These are phyloP conservation scores for Geotrichum candidum DNA, from an alignment of 1,139 yeast species.

Conservation along the genomic window DNA sequence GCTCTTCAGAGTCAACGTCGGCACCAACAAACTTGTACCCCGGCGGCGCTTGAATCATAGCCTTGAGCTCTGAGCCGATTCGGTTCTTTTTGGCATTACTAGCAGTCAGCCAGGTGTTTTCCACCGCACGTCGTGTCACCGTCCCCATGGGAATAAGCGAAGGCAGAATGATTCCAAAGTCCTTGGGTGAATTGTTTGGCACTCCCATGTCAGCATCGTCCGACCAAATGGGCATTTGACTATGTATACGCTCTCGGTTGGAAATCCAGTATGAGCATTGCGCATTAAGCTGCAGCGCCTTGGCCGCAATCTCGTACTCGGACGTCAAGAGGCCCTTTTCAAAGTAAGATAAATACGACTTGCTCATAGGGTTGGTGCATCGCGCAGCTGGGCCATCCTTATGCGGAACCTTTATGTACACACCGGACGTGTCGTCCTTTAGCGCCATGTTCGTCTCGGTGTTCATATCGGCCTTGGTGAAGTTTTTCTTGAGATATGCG, in stretches of 20 bases:
- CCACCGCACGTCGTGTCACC: conserved; percentile 92
- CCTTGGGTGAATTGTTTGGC: conserved; percentile 31
- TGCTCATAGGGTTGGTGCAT: conserved; percentile 75
- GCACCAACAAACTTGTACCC: conserved; percentile 96
- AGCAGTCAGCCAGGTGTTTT: conserved; percentile 96
- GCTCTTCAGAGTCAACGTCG: conserved; percentile 92
- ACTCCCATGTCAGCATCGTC: conserved; percentile 33
- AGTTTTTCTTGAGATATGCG: conserved; percentile 48
- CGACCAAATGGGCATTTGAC: conserved; percentile 74
- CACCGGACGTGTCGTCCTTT: conserved; percentile 23
- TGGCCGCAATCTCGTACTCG: conserved; percentile 63
- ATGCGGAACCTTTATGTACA: conserved; percentile 74
- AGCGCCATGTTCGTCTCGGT: conserved; percentile 31
- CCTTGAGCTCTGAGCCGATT: conserved; percentile 89
- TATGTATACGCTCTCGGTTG: conserved; percentile 72
- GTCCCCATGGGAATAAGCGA: conserved; percentile 91
- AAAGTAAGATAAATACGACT: conserved; percentile 62
- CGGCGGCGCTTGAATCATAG: conserved; percentile 77
- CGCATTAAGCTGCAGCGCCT: conserved; percentile 70
- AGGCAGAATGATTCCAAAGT: conserved; percentile 76
- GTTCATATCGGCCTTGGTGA: conserved; percentile 39
- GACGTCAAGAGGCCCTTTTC: conserved; percentile 72
- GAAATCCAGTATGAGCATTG: conserved; percentile 92
- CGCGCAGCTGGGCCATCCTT: conserved; percentile 75
- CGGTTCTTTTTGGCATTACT: conserved; percentile 82